Evolutionary conservation across 2,329 filamentous ascomycete genomes (phyloP).

Genomic region (Trichophyton rubrum): DNA sequence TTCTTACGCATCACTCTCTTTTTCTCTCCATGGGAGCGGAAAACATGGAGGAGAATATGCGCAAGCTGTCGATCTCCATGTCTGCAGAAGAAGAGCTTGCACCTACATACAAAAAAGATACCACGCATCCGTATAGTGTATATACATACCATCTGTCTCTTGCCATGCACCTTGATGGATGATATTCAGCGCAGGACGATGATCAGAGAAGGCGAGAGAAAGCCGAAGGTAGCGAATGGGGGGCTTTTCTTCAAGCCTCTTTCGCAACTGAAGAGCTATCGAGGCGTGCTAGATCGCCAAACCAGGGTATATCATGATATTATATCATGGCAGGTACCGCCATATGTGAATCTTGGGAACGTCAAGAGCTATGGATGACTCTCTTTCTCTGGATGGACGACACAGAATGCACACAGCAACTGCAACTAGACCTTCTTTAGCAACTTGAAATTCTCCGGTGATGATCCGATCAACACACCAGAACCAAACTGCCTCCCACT

Average conservation of each 20-base stretch:
- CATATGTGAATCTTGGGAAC: not conserved
- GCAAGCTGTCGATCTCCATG: not conserved
- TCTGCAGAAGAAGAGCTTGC: not conserved
- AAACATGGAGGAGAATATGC: not conserved
- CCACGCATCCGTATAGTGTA: too few relatives aligned
- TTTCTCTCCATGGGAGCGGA: not conserved
- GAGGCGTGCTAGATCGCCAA: not conserved
- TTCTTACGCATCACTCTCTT: not conserved
- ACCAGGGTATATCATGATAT: not conserved
- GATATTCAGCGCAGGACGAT: not conserved
- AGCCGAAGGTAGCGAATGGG: not conserved
- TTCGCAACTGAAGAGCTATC: not conserved
- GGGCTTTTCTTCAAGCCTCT: not conserved
- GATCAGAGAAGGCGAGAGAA: not conserved
- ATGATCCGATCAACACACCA: not conserved
- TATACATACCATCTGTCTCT: not conserved
- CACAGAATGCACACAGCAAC: not conserved
- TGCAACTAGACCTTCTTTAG: not conserved
- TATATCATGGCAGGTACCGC: not conserved
- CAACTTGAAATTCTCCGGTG: not conserved
- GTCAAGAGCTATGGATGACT: not conserved
- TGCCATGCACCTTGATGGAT: not conserved
- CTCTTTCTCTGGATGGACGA: not conserved
- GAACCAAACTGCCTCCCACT: not conserved
- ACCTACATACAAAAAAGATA: too few relatives aligned